These are phyloP conservation scores for Candida ipomoeae DNA, from an alignment of 805 yeast species.

Conservation along the genomic window DNA sequence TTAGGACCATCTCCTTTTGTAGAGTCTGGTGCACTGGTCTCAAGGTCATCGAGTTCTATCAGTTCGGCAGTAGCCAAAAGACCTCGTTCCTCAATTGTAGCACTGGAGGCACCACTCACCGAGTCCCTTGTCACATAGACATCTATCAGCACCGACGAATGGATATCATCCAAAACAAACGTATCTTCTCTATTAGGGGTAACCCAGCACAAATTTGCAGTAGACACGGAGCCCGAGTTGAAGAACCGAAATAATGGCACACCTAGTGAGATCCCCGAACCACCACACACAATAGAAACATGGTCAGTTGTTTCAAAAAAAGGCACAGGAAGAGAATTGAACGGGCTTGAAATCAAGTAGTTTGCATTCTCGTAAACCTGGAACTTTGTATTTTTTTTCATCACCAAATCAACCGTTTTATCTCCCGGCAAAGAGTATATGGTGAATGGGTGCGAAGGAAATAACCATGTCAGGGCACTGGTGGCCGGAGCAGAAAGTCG, in stretches of 20 bases:
- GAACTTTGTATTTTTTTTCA: constrained; percentile 36
- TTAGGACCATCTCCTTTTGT: constrained; percentile 14
- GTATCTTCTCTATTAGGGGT: constrained; percentile 44
- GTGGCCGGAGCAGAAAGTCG: constrained; percentile 25
- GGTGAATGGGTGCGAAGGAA: constrained; percentile 68
- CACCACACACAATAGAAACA: constrained; percentile 60
- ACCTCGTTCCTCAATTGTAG: constrained; percentile 16
- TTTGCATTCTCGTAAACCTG: constrained; percentile 8
- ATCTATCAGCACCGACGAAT: not conserved
- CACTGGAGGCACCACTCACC: not conserved
- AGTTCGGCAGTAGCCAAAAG: constrained; percentile 19
- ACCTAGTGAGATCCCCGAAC: constrained; percentile 68
- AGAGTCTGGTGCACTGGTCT: not conserved
- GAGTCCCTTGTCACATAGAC: constrained; percentile 13
- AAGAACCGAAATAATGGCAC: constrained; percentile 48
- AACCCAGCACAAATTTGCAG: constrained; percentile 52
- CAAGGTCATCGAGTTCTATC: constrained; percentile 9
- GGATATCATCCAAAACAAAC: constrained; percentile 40
- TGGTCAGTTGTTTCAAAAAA: constrained; percentile 48
- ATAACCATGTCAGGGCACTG: constrained; percentile 28
- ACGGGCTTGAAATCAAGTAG: constrained; percentile 28
- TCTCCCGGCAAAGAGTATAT: constrained; percentile 46
- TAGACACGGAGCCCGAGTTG: constrained; percentile 12
- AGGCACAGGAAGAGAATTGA: constrained; percentile 40
- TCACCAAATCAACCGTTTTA: constrained; percentile 37